A percentile compares a stretch with the other conserved stretches of the same genome.
Conservation (phyloP, 1,284 basidiomycete species). For the Puccinia polysora region DNA sequence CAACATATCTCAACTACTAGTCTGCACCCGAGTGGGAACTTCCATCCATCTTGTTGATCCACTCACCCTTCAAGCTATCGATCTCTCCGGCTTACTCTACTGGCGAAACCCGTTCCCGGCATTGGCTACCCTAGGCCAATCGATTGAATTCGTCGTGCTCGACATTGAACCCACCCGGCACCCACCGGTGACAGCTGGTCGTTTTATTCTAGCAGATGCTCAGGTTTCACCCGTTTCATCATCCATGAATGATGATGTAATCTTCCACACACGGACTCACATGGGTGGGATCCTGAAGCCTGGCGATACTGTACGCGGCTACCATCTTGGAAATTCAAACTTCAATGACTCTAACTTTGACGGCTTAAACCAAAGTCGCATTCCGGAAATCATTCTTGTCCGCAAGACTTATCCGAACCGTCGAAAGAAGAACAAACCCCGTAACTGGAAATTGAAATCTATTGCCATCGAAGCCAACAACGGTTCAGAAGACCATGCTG, state of each 20-base stretch:
- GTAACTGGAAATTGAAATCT: conserved; percentile 82
- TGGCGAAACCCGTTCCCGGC: conserved; percentile 85
- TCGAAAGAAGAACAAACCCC: conserved; percentile 78
- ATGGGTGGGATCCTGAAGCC: conserved; percentile 91
- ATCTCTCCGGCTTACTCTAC: conserved; percentile 75
- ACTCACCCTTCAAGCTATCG: conserved; percentile 73
- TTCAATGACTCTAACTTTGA: conserved; percentile 88
- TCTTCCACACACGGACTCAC: conserved; percentile 93
- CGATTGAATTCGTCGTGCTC: conserved; percentile 90
- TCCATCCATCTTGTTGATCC: conserved; percentile 87
- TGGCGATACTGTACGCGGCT: conserved; percentile 87
- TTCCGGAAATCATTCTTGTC: conserved; percentile 88
- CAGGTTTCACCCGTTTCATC: conserved; percentile 81
- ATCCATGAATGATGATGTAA: conserved; percentile 69
- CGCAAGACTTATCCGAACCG: conserved; percentile 94
- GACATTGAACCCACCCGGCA: conserved; percentile 71
- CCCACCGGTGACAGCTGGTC: conserved; percentile 56
- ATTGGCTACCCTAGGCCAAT: conserved; percentile 74
- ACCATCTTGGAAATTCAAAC: conserved; percentile 80
- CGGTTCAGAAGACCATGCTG: conserved; percentile 55
- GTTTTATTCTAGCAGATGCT: conserved; percentile 78
- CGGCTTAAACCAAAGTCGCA: conserved; percentile 60
- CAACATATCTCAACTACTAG: conserved; percentile 78
- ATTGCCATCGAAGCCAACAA: conserved; percentile 85
- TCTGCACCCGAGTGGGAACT: conserved; percentile 87